Evolutionary conservation across 2,329 filamentous ascomycete species (phyloP), one percentile per base, ranked within the genome.

Genomic region (Incumbomyces delicatus): DNA sequence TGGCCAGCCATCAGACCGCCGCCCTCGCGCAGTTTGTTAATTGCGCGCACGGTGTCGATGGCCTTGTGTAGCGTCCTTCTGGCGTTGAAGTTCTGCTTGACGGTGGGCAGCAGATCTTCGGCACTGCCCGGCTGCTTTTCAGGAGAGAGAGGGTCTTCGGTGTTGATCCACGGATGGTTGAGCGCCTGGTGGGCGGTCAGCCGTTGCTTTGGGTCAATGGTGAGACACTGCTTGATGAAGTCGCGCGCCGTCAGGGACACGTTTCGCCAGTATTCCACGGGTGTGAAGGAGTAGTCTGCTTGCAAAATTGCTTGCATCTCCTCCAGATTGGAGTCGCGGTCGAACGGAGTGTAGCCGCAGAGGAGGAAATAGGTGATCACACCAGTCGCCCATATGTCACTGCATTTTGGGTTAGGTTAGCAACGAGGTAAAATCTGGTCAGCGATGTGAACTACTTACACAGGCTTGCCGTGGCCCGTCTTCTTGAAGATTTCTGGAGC

Each of bases 401-500:
- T 81, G 43, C 6, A 4, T 27, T 27, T 4, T 4, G 4, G 29
- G 31, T n/a, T 29, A 20, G 13, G 53, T 50, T 12, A 32, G 35
- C 22, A 37, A 56, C 2, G 20, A 16, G 27, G 12, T 33, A 20
- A 40, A 51, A 47, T 39, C 40, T 47, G 22, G 11, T 41, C 8
- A 31, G 42, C 11, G 29, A 36, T 6, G 29, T 14, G 12, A 11
- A n/a, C 30, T 33, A 57, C 71, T 55, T 73, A 81, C 77, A 98
- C 92, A 57, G 92, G 89, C 68, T 96, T 98, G 53, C 92, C 92
- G 64, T 98, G 92, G 20, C 92, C 92, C 6, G 85, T 89, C 74
- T 98, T 98, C 67, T 95, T 95, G 71, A 98, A 98, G 60, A 98
- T 98, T 66, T 98, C 92, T 17, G 92, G 92, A 2, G 92, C 92